Evolutionary conservation across 1,284 basidiomycete genomes (phyloP).

Genomic region (Ustilago curta): DNA sequence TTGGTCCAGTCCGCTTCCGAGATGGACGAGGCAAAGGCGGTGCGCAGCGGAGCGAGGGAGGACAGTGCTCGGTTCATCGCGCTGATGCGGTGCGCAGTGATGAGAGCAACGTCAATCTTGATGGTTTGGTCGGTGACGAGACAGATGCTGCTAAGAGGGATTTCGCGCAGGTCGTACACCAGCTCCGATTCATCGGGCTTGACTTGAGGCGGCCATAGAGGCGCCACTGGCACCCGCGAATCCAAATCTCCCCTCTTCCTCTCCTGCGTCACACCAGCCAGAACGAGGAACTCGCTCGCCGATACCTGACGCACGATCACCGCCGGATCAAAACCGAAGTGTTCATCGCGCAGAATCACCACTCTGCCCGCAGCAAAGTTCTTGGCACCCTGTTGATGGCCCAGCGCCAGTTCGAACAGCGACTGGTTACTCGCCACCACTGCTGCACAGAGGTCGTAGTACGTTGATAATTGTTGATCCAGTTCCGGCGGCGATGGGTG

Average conservation of each 20-base stretch:
- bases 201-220: constrained; percentile 41
- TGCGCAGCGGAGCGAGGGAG: constrained; percentile 28
- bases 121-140: constrained; percentile 79
- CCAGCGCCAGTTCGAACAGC: constrained; percentile 77
- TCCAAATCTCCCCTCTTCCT: constrained; percentile 72
- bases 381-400: constrained; percentile 78
- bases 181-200: constrained; percentile 11
- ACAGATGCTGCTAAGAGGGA: constrained; percentile 81
- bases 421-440: constrained; percentile 78
- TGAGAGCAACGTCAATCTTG: constrained; percentile 72
- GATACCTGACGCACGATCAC: constrained; percentile 81
- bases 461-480: constrained; percentile 77
- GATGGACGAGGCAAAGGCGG: constrained; percentile 10
- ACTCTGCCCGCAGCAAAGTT: constrained; percentile 81
- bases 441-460: constrained; percentile 81
- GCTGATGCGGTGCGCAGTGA: constrained; percentile 74
- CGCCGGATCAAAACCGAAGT: constrained; percentile 79
- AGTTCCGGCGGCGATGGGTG: constrained; percentile 74
- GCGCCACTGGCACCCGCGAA: constrained; percentile 14
- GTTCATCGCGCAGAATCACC: constrained; percentile 81
- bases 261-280: constrained; percentile 76
- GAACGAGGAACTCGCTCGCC: constrained; percentile 76
- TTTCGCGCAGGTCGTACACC: constrained; percentile 78
- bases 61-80: constrained; percentile 72
- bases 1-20: constrained; percentile 79